A percentile compares a stretch with the other conserved stretches of the same genome.
Evolutionary conservation across 1,139 yeast genomes (phyloP).

Genomic region (Blastobotrys apis): DNA sequence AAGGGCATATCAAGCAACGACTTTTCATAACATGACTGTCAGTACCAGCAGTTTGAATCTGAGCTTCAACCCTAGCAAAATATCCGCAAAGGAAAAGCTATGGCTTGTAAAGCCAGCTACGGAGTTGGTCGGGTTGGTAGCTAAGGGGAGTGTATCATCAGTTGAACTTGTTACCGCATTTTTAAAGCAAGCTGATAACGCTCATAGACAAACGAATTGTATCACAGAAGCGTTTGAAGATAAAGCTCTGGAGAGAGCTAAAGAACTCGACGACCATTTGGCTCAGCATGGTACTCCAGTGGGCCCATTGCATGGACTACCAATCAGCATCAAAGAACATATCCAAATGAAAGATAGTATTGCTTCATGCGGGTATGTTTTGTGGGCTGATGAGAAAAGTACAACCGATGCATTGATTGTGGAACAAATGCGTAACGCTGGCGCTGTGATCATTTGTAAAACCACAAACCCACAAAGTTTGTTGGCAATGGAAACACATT

Average conservation of each 20-base stretch:
- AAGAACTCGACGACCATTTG: slow-evolving; percentile 49
- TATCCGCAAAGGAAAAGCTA: background rate
- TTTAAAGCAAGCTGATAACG: slow-evolving; percentile 53
- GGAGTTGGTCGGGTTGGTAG: background rate
- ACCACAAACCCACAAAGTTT: slow-evolving; percentile 58
- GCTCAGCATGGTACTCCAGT: slow-evolving; percentile 52
- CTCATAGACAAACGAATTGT: slow-evolving; percentile 57
- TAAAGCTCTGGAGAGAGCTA: slow-evolving; percentile 53
- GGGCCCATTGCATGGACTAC: slow-evolving; percentile 77
- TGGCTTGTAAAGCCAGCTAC: background rate
- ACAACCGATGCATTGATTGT: slow-evolving; percentile 7
- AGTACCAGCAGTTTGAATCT: background rate
- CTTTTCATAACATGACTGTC: slow-evolving; percentile 2
- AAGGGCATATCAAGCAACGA: too few species aligned
- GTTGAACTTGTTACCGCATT: slow-evolving; percentile 28
- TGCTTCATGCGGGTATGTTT: slow-evolving; percentile 40
- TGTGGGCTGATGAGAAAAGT: slow-evolving; percentile 15
- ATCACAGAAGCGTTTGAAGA: slow-evolving; percentile 55
- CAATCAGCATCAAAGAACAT: slow-evolving; percentile 74
- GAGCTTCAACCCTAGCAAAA: background rate
- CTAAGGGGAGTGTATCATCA: background rate
- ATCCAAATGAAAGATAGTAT: slow-evolving; percentile 48
- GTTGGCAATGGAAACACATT: slow-evolving; percentile 46
- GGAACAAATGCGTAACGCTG: slow-evolving; percentile 39
- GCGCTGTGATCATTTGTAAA: slow-evolving; percentile 53